Conservation (phyloP, 2,329 filamentous ascomycete genomes). For the Penicillium brevicompactum region DNA sequence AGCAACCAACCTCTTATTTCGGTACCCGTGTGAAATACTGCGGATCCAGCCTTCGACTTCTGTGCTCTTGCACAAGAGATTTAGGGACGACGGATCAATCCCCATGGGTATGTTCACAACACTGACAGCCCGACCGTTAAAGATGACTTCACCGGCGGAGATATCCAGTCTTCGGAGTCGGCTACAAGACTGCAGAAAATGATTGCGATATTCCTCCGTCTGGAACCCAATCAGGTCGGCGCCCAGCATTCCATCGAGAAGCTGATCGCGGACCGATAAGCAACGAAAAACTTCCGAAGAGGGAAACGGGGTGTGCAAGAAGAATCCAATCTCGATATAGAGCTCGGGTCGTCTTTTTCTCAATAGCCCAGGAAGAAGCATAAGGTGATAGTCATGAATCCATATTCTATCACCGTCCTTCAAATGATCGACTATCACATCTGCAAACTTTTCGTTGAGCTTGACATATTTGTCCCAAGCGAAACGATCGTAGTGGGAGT, state of each 20-base stretch:
- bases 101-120: constrained; percentile 81
- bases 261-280: constrained; percentile 76
- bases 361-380: constrained; percentile 82
- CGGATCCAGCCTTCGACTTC: constrained; percentile 77
- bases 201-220: constrained; percentile 85
- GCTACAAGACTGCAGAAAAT: constrained; percentile 93
- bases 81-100: constrained; percentile 76
- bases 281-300: constrained; percentile 95
- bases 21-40: constrained; percentile 77
- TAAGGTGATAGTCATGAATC: constrained; percentile 93
- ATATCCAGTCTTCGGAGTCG: constrained; percentile 82
- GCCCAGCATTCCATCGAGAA: constrained; percentile 88
- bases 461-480: constrained; percentile 93
- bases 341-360: constrained; percentile 68
- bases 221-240: constrained; percentile 92
- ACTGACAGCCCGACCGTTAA: constrained; percentile 87
- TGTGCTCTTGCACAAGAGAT: constrained; percentile 65
- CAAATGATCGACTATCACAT: constrained; percentile 84
- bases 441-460: constrained; percentile 88
- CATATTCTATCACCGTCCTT: constrained; percentile 89
- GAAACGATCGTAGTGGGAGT: constrained; percentile 94
- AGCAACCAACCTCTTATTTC: constrained; percentile 85
- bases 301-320: constrained; percentile 90
- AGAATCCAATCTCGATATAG: constrained; percentile 92
- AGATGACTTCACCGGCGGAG: constrained; percentile 78